Evolutionary conservation across 371 early-diverging fungal genomes (phyloP).

Genomic region (Saksenaea oblongispora): DNA sequence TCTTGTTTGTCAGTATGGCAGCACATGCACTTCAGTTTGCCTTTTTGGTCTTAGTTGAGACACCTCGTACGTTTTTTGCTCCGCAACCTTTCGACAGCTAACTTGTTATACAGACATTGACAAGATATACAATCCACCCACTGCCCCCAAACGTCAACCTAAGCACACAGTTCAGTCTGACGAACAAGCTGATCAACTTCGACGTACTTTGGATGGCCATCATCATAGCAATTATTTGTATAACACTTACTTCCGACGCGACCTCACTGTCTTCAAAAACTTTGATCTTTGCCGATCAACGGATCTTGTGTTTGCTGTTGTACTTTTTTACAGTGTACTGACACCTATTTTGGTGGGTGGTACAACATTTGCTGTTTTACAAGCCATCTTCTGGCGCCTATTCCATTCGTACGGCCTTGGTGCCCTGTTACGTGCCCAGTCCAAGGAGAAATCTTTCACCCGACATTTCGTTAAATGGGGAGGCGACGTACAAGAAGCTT

Average conservation of each 20-base stretch:
- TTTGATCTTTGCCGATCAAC: conserved; percentile 85
- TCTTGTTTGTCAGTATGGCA: conserved; percentile 85
- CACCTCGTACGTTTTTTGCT: conserved; percentile 71
- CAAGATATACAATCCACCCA: conserved; percentile 85
- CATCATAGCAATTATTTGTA: conserved; percentile 18
- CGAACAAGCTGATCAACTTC: conserved; percentile 14
- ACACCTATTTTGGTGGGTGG: conserved; percentile 62
- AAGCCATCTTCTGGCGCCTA: conserved; percentile 87
- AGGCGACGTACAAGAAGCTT: conserved; percentile 82
- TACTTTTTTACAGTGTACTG: conserved; percentile 73
- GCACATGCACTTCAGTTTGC: conserved; percentile 90
- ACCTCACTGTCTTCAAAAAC: conserved; percentile 87
- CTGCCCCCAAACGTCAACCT: conserved; percentile 35
- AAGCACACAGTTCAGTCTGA: conserved; percentile 10
- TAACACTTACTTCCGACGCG: conserved; percentile 73
- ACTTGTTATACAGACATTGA: conserved; percentile 67
- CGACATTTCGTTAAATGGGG: conserved; percentile 93
- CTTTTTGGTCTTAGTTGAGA: conserved; percentile 91
- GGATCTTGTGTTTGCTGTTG: conserved; percentile 77
- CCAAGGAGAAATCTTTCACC: conserved; percentile 78
- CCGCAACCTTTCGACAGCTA: not conserved
- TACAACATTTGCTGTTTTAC: conserved; percentile 49
- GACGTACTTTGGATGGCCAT: not conserved
- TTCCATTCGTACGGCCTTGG: conserved; percentile 85
- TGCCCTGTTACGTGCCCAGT: conserved; percentile 74